Base-by-base conservation (phyloP, 2,329 filamentous ascomycete genomes). In the Huntiella abstrusa region DNA sequence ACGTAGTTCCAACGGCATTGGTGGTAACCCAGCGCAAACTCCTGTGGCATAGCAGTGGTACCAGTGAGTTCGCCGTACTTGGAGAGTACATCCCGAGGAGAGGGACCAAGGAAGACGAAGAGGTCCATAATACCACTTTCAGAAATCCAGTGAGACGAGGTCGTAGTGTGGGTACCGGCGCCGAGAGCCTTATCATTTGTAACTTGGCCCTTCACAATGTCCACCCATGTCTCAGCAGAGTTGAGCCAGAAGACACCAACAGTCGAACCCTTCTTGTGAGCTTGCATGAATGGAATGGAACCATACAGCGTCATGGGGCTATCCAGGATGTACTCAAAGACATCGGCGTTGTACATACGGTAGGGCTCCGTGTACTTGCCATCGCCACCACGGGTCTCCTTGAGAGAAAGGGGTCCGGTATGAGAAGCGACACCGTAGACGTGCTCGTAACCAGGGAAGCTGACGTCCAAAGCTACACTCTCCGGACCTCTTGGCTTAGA, bases 1-100 rank as follows among this genome's bases (percentile, higher is more conserved):
- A 95, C 80, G 59, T 98, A 98, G 64, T 98, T 98, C 91, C 91
- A 98, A 55, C 91, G 82, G 61, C 91, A 96, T 61, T 98, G 91
- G 58, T 98, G 91, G 62, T 96, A 95, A 10, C 76, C 91, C 53
- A 98, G 77, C 2, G 88, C 73, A 55, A 95, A 95, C 52, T 91
- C 81, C 56, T 94, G 86, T 1, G 91, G 91, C 62, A 98, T 74
- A 50, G 87, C 80, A 28, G 86, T 91, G 56, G 79, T 88, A 19
- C 91, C 91, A 6, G 91, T 98, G 40, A 98, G 74, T 59, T 94
- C 84, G 51, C 80, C 78, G 59, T 94, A 98, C 28, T 73, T 76
- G 55, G 79, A 81, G 52, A 80, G 80, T 37, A 98, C 70, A 53
- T 92, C 83, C 53, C 80, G 73, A 3, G 91, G 83, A 3, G 78